These are phyloP conservation scores for Geranomyces variabilis DNA, from an alignment of 192 early-diverging fungal genomes.

Conservation along the genomic window DNA sequence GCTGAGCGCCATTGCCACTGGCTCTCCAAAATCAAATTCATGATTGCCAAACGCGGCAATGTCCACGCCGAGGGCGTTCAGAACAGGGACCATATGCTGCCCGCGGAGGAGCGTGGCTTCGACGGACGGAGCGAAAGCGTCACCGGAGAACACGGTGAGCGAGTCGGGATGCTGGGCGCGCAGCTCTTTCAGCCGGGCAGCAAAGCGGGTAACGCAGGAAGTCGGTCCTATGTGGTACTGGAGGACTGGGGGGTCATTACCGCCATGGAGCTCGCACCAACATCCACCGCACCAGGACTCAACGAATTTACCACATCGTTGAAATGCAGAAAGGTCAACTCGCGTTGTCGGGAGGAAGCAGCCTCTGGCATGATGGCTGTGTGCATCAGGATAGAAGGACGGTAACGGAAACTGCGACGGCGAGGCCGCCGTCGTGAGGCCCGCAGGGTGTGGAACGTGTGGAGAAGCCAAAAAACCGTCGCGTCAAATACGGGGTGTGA, in stretches of 20 bases:
- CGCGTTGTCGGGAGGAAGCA: too few relatives aligned
- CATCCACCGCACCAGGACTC: not conserved
- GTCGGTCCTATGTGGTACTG: slow-evolving; percentile 1
- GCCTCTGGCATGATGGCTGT: too few relatives aligned
- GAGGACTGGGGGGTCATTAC: not conserved
- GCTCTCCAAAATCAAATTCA: slow-evolving; percentile 59
- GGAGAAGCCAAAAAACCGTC: too few relatives aligned
- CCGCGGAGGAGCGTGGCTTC: slow-evolving; percentile 11
- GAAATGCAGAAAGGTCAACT: not conserved
- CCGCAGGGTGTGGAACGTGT: too few relatives aligned
- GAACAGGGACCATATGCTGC: slow-evolving; percentile 43
- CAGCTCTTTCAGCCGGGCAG: not conserved
- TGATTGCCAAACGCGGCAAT: slow-evolving; percentile 70
- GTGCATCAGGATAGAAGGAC: too few relatives aligned
- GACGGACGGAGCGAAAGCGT: slow-evolving; percentile 16
- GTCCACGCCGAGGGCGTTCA: slow-evolving; percentile 64
- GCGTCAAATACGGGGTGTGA: too few relatives aligned
- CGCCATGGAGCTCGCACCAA: too few relatives aligned
- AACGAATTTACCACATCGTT: not conserved
- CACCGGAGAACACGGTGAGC: slow-evolving; percentile 1
- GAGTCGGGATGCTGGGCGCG: not conserved
- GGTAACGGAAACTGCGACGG: too few relatives aligned
- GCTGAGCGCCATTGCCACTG: slow-evolving; percentile 53
- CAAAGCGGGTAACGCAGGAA: not conserved
- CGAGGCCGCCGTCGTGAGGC: too few relatives aligned